These are phyloP conservation scores for Hemileccinum rubropunctum DNA, from an alignment of 768 basidiomycete genomes.

Conservation along the genomic window DNA sequence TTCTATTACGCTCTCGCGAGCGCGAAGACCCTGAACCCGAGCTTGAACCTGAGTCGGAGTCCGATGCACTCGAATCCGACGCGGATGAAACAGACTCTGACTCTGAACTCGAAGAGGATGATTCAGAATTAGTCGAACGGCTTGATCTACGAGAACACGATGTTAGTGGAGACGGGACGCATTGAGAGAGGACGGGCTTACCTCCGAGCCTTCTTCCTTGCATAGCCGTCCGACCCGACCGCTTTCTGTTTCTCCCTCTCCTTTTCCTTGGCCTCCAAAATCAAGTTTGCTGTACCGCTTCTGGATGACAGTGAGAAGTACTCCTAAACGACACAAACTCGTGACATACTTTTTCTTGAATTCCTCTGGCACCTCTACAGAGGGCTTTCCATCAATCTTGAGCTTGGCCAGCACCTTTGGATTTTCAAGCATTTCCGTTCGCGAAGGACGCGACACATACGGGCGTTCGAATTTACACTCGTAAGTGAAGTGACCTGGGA, in stretches of 20 bases:
- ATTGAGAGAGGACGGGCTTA: conserved; percentile 31
- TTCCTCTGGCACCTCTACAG: conserved; percentile 86
- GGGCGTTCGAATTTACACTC: conserved; percentile 82
- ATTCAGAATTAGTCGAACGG: conserved; percentile 27
- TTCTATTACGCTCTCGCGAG: conserved; percentile 40
- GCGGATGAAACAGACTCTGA: conserved; percentile 18
- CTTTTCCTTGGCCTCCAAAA: conserved; percentile 81
- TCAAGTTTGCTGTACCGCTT: conserved; percentile 79
- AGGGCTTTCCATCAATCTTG: conserved; percentile 68
- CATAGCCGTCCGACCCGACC: conserved; percentile 27
- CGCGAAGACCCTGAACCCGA: conserved; percentile 48
- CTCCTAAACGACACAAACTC: not conserved
- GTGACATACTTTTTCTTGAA: conserved; percentile 73
- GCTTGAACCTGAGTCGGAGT: conserved; percentile 37
- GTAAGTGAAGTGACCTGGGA: conserved; percentile 82
- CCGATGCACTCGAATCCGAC: conserved; percentile 46
- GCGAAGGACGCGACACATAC: conserved; percentile 86
- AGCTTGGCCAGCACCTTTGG: conserved; percentile 65
- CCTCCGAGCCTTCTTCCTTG: conserved; percentile 37
- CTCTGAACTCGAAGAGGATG: conserved; percentile 27
- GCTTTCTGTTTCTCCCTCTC: conserved; percentile 50
- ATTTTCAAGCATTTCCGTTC: conserved; percentile 83
- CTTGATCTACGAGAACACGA: conserved; percentile 30
- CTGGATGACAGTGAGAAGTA: conserved; percentile 34
- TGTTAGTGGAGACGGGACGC: not conserved